phyloP scores from a whole-genome alignment of 495 filamentous ascomycete genomes.

The Penicillium malachiteum region DNA sequence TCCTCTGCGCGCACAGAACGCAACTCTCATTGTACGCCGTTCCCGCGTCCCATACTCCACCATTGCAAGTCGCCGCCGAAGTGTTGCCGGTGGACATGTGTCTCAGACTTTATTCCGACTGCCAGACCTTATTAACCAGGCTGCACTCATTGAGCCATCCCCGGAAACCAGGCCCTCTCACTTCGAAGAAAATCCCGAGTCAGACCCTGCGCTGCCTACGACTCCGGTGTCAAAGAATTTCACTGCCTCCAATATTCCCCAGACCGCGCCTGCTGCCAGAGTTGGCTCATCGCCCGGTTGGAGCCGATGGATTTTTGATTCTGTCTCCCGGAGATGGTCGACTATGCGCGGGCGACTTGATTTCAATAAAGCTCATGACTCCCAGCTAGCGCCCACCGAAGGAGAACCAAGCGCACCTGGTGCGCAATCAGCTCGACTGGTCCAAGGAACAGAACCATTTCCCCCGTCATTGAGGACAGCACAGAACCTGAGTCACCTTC shows the following conservation, averaged over 20 bases:
- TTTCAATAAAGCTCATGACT: neutral
- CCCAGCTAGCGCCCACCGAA: neutral
- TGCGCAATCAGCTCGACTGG: neutral
- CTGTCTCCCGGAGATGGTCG: slow-evolving; percentile 20
- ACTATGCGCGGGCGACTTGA: slow-evolving; percentile 14
- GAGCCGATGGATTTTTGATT: slow-evolving; percentile 18
- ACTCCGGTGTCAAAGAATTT: slow-evolving; percentile 2
- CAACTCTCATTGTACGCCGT: slow-evolving; percentile 8
- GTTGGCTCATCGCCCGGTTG: slow-evolving; percentile 1
- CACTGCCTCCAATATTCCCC: neutral
- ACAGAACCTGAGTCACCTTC: neutral
- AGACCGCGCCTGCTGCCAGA: slow-evolving; percentile 6
- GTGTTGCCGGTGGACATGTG: slow-evolving; percentile 30
- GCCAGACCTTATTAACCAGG: slow-evolving; percentile 32
- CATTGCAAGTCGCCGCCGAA: slow-evolving; percentile 30
- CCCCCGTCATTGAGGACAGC: neutral
- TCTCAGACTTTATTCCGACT: slow-evolving; percentile 37
- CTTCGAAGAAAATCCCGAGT: slow-evolving; percentile 3
- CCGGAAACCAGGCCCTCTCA: slow-evolving; percentile 3
- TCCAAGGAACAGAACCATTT: no score
- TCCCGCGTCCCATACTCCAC: slow-evolving; percentile 25
- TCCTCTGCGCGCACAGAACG: slow-evolving; percentile 5
- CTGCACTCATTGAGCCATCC: slow-evolving; percentile 15
- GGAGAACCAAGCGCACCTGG: no score
- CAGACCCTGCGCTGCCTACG: neutral